Percentiles rank a stretch among this genome's conserved stretches.
Conservation (phyloP, 352 stramenopile genomes). For the Plasmopara viticola region DNA sequence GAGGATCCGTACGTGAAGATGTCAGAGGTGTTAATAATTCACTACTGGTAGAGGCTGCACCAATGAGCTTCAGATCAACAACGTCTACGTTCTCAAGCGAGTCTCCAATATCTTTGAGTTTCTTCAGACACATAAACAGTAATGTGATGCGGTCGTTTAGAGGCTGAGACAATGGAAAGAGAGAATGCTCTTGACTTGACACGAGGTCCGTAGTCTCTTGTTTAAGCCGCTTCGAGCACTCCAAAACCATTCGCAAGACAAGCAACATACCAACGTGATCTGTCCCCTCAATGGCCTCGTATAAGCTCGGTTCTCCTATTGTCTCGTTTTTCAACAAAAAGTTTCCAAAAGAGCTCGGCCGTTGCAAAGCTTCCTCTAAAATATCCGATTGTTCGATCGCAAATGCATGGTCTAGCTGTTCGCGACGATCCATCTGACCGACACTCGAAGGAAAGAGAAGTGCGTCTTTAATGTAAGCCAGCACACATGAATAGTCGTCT, state of each 20-base stretch:
- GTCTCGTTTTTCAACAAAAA: conserved; percentile 36
- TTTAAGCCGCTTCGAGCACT: conserved; percentile 59
- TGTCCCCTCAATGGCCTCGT: conserved; percentile 46
- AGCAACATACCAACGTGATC: conserved; percentile 71
- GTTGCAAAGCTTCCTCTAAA: conserved; percentile 56
- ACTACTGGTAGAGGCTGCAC: conserved; percentile 23
- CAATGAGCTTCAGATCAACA: conserved; percentile 57
- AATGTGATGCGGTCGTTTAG: conserved; percentile 52
- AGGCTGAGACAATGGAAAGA: conserved; percentile 48
- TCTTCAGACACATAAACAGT: conserved; percentile 77
- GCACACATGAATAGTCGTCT: conserved; percentile 54
- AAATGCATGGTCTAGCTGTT: conserved; percentile 68
- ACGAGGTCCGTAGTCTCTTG: conserved; percentile 12
- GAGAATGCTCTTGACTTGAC: conserved; percentile 9
- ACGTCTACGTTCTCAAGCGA: conserved; percentile 8
- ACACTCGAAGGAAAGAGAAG: conserved; percentile 20
- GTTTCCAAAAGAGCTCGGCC: conserved; percentile 41
- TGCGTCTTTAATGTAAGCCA: conserved; percentile 53
- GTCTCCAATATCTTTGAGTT: conserved; percentile 46
- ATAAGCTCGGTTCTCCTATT: conserved; percentile 28
- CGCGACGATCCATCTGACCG: conserved; percentile 26
- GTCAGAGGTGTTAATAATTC: conserved; percentile 36
- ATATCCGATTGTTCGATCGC: conserved; percentile 45
- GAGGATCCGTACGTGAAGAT: conserved; percentile 7
- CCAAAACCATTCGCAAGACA: conserved; percentile 61